Conservation (phyloP, 352 stramenopile genomes). For the Phytophthora pini region DNA sequence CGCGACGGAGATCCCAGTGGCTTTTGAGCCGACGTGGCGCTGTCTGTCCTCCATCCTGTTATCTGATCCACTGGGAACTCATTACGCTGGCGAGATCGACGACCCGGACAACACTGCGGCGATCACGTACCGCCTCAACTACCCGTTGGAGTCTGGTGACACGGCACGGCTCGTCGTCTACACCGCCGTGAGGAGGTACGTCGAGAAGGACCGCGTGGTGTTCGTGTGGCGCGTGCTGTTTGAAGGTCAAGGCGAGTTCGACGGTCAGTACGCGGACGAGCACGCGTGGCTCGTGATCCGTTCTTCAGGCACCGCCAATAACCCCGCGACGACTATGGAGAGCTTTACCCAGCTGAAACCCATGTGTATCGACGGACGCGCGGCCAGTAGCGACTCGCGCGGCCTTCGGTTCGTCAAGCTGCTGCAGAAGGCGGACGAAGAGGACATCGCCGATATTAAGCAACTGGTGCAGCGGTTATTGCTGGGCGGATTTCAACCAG, state of each 20-base stretch:
- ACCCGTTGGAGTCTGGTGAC: not conserved
- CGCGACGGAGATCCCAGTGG: constrained; percentile 2
- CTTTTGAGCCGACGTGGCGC: constrained; percentile 9
- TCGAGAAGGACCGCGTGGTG: constrained; percentile 48
- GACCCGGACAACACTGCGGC: constrained; percentile 15
- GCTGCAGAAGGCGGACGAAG: constrained; percentile 3
- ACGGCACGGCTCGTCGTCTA: constrained; percentile 4
- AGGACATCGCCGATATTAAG: constrained; percentile 5
- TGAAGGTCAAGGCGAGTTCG: constrained; percentile 37
- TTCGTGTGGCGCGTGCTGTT: constrained; percentile 53
- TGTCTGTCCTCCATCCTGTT: constrained; percentile 3
- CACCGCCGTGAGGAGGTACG: constrained; percentile 42
- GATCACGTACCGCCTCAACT: constrained; percentile 6
- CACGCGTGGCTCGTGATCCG: constrained; percentile 44
- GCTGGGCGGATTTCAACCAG: not conserved
- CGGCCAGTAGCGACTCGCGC: not conserved
- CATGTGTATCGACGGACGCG: constrained; percentile 1
- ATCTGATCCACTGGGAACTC: not conserved
- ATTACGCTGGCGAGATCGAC: constrained; percentile 8
- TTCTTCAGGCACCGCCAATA: not conserved
- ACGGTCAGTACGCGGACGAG: constrained; percentile 49
- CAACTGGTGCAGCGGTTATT: not conserved
- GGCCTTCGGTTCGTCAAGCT: constrained; percentile 11
- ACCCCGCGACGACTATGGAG: constrained; percentile 2
- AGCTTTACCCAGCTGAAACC: constrained; percentile 7